phyloP scores from a whole-genome alignment of 805 yeast species.

The Yamadazyma sp. region DNA sequence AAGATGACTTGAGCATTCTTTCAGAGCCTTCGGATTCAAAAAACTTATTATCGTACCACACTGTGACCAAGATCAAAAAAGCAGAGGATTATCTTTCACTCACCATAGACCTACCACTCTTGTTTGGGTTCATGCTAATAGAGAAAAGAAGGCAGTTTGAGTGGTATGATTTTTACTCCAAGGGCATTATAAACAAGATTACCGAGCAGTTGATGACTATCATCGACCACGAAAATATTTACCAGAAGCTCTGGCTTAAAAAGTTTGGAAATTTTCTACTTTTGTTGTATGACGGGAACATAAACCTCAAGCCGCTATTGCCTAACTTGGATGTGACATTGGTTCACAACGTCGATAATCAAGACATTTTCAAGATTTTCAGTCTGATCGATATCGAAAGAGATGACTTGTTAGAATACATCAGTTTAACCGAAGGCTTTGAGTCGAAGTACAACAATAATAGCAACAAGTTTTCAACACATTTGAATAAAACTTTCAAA shows the following conservation, averaged over 20 bases:
- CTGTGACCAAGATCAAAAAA: conserved; percentile 26
- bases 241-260: conserved; percentile 60
- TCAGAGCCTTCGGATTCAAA: conserved; percentile 17
- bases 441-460: conserved; percentile 7
- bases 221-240: conserved; percentile 54
- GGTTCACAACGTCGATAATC: conserved; percentile 18
- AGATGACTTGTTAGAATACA: conserved; percentile 32
- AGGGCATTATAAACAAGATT: conserved; percentile 41
- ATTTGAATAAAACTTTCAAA: conserved; percentile 46
- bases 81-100: conserved; percentile 40
- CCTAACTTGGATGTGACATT: conserved; percentile 42
- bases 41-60: conserved; percentile 17
- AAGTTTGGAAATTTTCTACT: conserved; percentile 51
- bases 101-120: conserved; percentile 65
- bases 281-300: conserved; percentile 17
- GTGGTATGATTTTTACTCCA: conserved; percentile 50
- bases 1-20: conserved; percentile 26
- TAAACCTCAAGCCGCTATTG: conserved; percentile 13
- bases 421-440: conserved; percentile 25
- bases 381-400: conserved; percentile 34
- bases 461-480: conserved; percentile 27
- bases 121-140: conserved; percentile 67
- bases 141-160: conserved; percentile 59
- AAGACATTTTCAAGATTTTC: conserved; percentile 31
- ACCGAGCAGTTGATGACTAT: conserved; percentile 59